Base-by-base conservation (phyloP, 73 alveolate genomes). In the Paramecium pentaurelia region DNA sequence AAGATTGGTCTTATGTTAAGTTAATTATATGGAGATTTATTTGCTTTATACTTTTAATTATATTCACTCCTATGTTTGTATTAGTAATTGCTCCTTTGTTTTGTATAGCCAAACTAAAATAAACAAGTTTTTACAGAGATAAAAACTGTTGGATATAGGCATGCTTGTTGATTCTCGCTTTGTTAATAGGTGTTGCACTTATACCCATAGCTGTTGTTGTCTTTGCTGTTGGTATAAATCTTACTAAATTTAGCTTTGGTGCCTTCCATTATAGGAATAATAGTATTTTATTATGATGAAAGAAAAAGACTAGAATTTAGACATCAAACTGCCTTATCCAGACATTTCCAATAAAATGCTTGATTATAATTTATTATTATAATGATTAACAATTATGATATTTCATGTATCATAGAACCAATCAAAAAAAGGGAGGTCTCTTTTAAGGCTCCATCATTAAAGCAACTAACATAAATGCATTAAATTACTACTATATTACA, bases 1-100 rank as follows among this genome's bases (percentile, higher is more conserved):
- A 73, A 73, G 64, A 73, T 73, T 73, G 87, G 87, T 20, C 59
- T n/a, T 73, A 73, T 44, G 4, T 44, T 14, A 73, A 73, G 10
- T 20, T 73, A 37, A 37, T 73, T 18, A 12, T 37, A 1, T 73
- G 87, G 87, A 73, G 87, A 40, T 10, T 73, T 8, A 73, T 73
- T 12, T 73, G 58, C n/a, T 73, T 73, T 34, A 36, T 73, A 36
- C 22, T 73, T 8, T 3, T 73, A 25, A 10, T 73, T 4, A 34
- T 37, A 16, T 34, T 73, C 14, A 73, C 87, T 4, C 87, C 87
- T 73, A 38, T 73, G 40, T 40, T 73, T 3, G 36, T 73, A 16
- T 3, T 73, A 10, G 60, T 38, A n/a, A 37, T 37, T 14, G 87
- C 87, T 73, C 87, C 87, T 34, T 18, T 73, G 4, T 36, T 73